phyloP scores from a whole-genome alignment of 768 basidiomycete species.

The Phaeotremella skinneri region DNA sequence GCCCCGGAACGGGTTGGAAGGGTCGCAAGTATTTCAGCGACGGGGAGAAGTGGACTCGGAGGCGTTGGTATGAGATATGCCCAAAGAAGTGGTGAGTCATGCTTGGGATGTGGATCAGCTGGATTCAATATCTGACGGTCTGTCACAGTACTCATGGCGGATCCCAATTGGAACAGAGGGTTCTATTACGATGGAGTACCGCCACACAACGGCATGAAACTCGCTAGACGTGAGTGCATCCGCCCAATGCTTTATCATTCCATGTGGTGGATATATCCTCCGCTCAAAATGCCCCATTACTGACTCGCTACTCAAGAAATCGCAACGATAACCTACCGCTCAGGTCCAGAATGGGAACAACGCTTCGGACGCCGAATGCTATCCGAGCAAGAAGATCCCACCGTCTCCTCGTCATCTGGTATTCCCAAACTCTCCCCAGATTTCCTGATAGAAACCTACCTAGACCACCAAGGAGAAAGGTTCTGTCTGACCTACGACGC shows the following conservation, averaged over 20 bases:
- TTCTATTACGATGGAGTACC: conserved; percentile 96
- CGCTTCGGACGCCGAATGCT: conserved; percentile 75
- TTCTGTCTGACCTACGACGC: conserved; percentile 99
- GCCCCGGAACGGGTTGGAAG: conserved; percentile 83
- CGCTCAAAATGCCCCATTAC: not conserved
- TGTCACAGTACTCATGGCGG: conserved; percentile 89
- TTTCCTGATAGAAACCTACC: conserved; percentile 96
- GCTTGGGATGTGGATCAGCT: conserved; percentile 11
- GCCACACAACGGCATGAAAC: conserved; percentile 97
- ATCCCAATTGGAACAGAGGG: conserved; percentile 98
- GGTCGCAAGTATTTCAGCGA: conserved; percentile 90
- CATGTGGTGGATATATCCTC: not conserved
- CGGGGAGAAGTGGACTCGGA: conserved; percentile 84
- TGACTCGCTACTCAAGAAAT: conserved; percentile 64
- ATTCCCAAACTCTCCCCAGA: conserved; percentile 86
- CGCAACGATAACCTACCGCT: conserved; percentile 97
- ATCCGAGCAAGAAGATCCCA: conserved; percentile 43
- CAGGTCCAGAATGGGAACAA: conserved; percentile 98
- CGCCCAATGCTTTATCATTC: not conserved
- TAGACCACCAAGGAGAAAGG: conserved; percentile 94
- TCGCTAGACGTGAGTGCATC: conserved; percentile 76
- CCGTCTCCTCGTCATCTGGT: conserved; percentile 13
- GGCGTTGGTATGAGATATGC: conserved; percentile 95
- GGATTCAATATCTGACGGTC: conserved; percentile 6
- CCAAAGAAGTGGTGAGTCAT: conserved; percentile 80